Base-by-base conservation (phyloP, 805 yeast species). In the Saturnispora serradocipensis region DNA sequence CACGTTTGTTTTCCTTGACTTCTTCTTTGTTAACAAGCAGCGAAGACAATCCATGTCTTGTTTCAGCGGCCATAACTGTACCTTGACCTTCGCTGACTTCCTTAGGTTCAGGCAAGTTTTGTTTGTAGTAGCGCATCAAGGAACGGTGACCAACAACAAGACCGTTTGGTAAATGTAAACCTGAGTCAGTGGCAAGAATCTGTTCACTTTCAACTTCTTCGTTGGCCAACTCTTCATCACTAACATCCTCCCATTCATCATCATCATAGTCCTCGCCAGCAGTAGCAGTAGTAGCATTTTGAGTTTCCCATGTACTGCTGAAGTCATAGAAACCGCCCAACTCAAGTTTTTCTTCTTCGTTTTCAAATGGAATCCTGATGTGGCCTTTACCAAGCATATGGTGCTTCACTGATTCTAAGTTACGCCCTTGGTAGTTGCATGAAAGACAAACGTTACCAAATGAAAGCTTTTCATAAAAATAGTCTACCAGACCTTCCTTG, bases 341-440 rank as follows among this genome's bases (percentile, higher is more conserved):
- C 61, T 83, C 85, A 46, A 81, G 75, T 61, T 82, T 81, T 61
- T 93, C 95, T 52, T 83, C 84, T 50, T 80, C 84, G 0, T 80
- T 68, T 60, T 93, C 98, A 67, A 86, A 93, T 0, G 98, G 97
- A 54, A 93, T 76, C 62, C 81, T 78, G 71, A 91, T 85, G 67
- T 93, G 99, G 53, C 88, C 81, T 67, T 93, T 93, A 8, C 85
- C 76, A 4, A 74, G 60, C 86, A 88, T 84, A 67, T 93, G 99
- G 43, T 88, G 93, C 58, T 96, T 82, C 10, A 87, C 89, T 54
- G 96, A 86, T 61, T 87, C 95, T 30, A 91, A 63, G 50, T 81
- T 80, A 55, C 79, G 77, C n/a, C 98, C 98, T 66, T 86, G 85
- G 64, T 82, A 93, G 32, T 74, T 73, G 66, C 99, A 93, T 50